These are phyloP conservation scores for Pezicula rhizophila DNA, from an alignment of 2,329 filamentous ascomycete genomes.

Conservation along the genomic window DNA sequence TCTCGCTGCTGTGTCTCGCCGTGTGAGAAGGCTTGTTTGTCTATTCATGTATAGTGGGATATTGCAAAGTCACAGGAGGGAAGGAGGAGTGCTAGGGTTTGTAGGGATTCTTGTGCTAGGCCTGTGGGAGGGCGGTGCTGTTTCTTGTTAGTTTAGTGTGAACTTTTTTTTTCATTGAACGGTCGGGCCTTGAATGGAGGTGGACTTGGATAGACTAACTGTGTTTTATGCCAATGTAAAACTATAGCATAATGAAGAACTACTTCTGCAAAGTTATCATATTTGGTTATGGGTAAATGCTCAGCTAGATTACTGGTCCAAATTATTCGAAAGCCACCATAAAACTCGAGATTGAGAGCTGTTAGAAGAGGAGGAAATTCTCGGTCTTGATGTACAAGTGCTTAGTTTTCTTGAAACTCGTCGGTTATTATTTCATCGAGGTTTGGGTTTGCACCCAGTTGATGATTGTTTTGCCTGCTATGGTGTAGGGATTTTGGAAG, in stretches of 20 bases:
- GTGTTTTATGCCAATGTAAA: slow-evolving; percentile 8
- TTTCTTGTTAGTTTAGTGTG: background rate
- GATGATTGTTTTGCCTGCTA: background rate
- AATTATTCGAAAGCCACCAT: background rate
- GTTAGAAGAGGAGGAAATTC: background rate
- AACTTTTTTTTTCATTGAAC: background rate
- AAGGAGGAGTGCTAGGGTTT: slow-evolving; percentile 29
- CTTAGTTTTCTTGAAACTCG: background rate
- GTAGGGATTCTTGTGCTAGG: slow-evolving; percentile 29
- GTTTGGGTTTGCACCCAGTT: background rate
- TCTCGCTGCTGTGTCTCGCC: slow-evolving; percentile 11
- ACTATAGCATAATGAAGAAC: background rate
- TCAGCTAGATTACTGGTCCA: background rate
- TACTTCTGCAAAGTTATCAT: background rate
- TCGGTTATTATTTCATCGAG: background rate
- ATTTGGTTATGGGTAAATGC: background rate
- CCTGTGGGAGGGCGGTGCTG: slow-evolving; percentile 21
- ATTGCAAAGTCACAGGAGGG: slow-evolving; percentile 23
- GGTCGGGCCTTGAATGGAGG: background rate
- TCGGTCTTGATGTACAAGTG: background rate
- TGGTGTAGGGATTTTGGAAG: background rate
- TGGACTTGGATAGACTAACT: background rate
- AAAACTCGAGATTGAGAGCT: background rate
- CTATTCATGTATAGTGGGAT: slow-evolving; percentile 13
- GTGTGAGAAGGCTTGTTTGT: slow-evolving; percentile 13